Evolutionary conservation across 2,329 filamentous ascomycete genomes (phyloP).

Genomic region (Dendrostoma leiphaemia): DNA sequence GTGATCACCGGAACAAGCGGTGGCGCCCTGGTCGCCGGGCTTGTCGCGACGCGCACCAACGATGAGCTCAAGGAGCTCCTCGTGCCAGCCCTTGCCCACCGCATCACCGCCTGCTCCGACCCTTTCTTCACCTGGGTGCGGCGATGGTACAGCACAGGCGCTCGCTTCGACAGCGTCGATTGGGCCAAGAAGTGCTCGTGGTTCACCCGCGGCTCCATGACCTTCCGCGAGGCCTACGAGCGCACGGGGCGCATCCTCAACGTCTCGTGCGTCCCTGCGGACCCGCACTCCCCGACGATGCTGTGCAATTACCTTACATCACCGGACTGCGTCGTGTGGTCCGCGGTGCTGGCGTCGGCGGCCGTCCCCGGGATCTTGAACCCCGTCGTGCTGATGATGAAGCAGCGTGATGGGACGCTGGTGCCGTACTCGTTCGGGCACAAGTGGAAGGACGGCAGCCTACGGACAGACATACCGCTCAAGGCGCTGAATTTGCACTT

Average conservation of each 20-base stretch:
- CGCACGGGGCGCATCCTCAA: slow-evolving; percentile 93
- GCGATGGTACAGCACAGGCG: slow-evolving; percentile 90
- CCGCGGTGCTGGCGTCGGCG: slow-evolving; percentile 88
- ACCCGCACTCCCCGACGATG: slow-evolving; percentile 89
- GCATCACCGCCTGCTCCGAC: slow-evolving; percentile 84
- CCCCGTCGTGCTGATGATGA: slow-evolving; percentile 90
- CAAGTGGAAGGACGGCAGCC: slow-evolving; percentile 97
- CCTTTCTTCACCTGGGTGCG: slow-evolving; percentile 70
- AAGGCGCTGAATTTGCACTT: slow-evolving; percentile 94
- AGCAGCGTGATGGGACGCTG: slow-evolving; percentile 72
- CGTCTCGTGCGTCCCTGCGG: slow-evolving; percentile 91
- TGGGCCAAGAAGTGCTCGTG: slow-evolving; percentile 85
- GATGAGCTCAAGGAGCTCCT: slow-evolving; percentile 84
- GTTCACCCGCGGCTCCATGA: slow-evolving; percentile 90
- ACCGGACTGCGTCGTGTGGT: slow-evolving; percentile 98
- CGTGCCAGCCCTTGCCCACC: slow-evolving; percentile 79
- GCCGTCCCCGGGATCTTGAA: slow-evolving; percentile 96
- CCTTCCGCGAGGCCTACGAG: slow-evolving; percentile 92
- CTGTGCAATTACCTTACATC: slow-evolving; percentile 93
- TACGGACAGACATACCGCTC: slow-evolving; percentile 93
- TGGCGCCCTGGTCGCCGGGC: slow-evolving; percentile 81
- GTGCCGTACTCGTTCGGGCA: slow-evolving; percentile 94
- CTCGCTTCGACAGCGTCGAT: slow-evolving; percentile 88
- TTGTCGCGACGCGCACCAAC: slow-evolving; percentile 87
- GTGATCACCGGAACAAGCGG: slow-evolving; percentile 97